Evolutionary conservation across 768 basidiomycete genomes (phyloP).

Genomic region (Termitomyces titanicus): DNA sequence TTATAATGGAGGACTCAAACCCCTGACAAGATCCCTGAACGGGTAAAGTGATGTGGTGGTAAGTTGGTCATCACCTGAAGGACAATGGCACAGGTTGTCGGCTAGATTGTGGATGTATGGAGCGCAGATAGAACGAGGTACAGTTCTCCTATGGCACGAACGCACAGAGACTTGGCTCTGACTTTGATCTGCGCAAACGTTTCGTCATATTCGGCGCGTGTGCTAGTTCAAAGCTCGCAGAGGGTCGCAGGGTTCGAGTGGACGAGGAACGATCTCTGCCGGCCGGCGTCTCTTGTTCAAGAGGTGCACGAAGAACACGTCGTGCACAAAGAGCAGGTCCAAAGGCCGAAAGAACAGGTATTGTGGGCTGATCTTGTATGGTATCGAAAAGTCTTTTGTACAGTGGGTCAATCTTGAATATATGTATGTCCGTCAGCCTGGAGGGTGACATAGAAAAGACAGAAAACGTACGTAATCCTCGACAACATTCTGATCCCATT

Average conservation of each 20-base stretch:
- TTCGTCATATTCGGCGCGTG: neutral
- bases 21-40: too few species aligned
- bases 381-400: conserved; percentile 57
- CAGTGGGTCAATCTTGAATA: conserved; percentile 50
- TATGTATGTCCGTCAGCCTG: conserved; percentile 1
- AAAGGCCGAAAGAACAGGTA: conserved; percentile 39
- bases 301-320: conserved; percentile 52
- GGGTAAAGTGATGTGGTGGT: too few species aligned
- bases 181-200: conserved; percentile 1
- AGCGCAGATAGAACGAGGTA: too few species aligned
- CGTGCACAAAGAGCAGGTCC: conserved; percentile 48
- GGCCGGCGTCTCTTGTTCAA: conserved; percentile 37
- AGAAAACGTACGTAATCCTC: conserved; percentile 49
- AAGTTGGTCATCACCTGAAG: too few species aligned
- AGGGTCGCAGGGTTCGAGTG: conserved; percentile 2
- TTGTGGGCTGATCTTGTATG: conserved; percentile 38
- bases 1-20: too few species aligned
- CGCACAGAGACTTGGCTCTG: conserved; percentile 10
- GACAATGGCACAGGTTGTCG: too few species aligned
- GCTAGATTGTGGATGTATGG: too few species aligned
- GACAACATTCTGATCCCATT: conserved; percentile 52
- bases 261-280: too few species aligned
- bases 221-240: conserved; percentile 5
- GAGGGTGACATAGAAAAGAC: conserved; percentile 4
- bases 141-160: too few species aligned